A percentile compares a stretch with the other conserved stretches of the same genome.
phyloP scores from a whole-genome alignment of 2,329 filamentous ascomycete species.

The Apiospora malaysiana region DNA sequence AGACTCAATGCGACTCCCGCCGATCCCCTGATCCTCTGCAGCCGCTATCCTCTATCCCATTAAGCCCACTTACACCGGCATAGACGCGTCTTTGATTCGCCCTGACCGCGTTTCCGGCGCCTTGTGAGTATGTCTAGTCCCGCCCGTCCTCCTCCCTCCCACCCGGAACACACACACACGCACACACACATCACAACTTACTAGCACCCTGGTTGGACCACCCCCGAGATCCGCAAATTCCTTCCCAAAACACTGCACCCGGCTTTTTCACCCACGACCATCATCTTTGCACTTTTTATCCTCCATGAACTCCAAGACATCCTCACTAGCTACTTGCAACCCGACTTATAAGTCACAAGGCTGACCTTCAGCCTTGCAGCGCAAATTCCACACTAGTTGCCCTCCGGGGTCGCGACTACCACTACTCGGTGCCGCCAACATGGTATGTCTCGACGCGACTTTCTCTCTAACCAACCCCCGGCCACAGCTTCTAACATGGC shows the following conservation, averaged over 20 bases:
- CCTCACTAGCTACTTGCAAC: neutral
- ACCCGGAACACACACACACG: constrained; percentile 4
- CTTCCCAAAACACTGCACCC: constrained; percentile 31
- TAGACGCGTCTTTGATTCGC: constrained; percentile 13
- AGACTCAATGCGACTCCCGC: neutral
- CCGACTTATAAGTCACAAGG: constrained; percentile 35
- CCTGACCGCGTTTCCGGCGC: constrained; percentile 17
- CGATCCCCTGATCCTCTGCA: constrained; percentile 3
- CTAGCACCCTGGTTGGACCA: constrained; percentile 15
- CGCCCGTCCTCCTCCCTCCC: constrained; percentile 6
- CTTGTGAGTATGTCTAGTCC: neutral
- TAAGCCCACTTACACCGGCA: constrained; percentile 22
- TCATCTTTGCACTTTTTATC: neutral
- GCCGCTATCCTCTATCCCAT: neutral
- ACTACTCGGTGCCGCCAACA: constrained; percentile 26
- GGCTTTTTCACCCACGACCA: constrained; percentile 34
- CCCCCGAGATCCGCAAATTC: constrained; percentile 19
- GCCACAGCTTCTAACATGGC: constrained; percentile 34
- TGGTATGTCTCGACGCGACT: constrained; percentile 16
- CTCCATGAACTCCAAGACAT: constrained; percentile 5
- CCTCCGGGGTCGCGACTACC: constrained; percentile 23
- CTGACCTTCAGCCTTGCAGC: constrained; percentile 51
- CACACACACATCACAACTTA: constrained; percentile 7
- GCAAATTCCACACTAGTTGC: constrained; percentile 35
- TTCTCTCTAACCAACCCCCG: neutral